Evolutionary conservation across 1,284 basidiomycete genomes (phyloP), one percentile per base, ranked within the genome.

Genomic region (Cutaneotrichosporon curvatum): DNA sequence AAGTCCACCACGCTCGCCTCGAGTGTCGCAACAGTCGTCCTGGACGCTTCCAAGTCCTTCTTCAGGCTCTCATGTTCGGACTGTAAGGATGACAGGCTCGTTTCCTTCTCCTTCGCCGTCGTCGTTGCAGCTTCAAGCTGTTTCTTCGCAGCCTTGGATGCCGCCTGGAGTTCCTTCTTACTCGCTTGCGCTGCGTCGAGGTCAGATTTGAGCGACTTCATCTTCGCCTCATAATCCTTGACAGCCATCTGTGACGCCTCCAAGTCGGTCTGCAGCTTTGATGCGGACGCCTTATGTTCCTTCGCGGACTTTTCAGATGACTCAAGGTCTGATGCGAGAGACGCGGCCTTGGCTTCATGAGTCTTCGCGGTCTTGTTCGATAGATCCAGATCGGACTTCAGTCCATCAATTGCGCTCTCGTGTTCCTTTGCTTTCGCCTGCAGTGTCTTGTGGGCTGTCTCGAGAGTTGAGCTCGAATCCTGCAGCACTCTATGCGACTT

Each of bases 21-120:
- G 16, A 22, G 45, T 31, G 38, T 37, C 7, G 36, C 23, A 4
- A 38, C 37, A 2, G 31, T 31, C 34, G 37, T 34, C 18, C 38
- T 21, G n/a, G 43, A 32, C 16, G 35, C n/a, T 16, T 41, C 48
- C 9, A 39, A 36, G 20, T 54, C 52, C 20, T 18, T 16, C 31
- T 42, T 34, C 14, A 51, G 38, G 22, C 41, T n/a, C 23, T 51
- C 45, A 35, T 36, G 45, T 33, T 43, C 49, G 9, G 30, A 8
- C 28, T 25, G 20, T 23, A 33, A 19, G 15, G 37, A 25, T 18
- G 44, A 31, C 10, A 21, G 21, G 44, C 7, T 37, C 31, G 32
- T 12, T 33, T 36, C 45, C 23, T 40, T 21, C 16, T 21, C 46
- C 47, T 43, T 50, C 41, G 37, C 40, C 4, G 45, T 33, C 20